phyloP scores from a whole-genome alignment of 768 basidiomycete species.

The Naematelia encephala region DNA sequence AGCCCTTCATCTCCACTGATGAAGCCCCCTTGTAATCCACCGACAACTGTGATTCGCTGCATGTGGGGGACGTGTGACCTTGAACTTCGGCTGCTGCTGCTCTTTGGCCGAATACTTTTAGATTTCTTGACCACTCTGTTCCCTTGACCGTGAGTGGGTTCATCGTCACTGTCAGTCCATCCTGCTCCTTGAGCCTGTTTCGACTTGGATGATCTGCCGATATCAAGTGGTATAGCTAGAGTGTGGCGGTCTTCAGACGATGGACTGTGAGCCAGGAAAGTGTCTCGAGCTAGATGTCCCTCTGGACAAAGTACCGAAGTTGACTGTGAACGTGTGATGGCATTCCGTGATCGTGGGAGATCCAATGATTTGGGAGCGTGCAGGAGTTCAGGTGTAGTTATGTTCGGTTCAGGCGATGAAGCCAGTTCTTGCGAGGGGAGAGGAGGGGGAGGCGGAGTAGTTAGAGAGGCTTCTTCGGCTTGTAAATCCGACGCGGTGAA shows the following conservation, averaged over 20 bases:
- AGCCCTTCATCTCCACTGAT: conserved; percentile 18
- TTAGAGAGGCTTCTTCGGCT: conserved; percentile 20
- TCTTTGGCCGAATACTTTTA: too few relatives aligned
- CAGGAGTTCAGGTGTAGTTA: neutral
- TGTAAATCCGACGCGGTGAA: conserved; percentile 44
- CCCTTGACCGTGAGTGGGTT: neutral
- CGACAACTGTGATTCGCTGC: neutral
- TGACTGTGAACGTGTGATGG: conserved; percentile 30
- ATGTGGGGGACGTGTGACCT: neutral
- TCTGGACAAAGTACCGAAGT: conserved; percentile 5
- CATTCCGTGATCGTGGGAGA: conserved; percentile 9
- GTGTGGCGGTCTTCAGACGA: conserved; percentile 1
- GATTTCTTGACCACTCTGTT: conserved; percentile 1
- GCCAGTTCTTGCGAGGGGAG: neutral
- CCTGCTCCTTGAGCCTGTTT: neutral
- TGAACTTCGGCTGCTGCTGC: neutral
- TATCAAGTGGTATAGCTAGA: conserved; percentile 5
- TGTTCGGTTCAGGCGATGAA: neutral
- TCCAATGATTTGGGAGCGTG: neutral
- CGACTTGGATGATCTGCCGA: neutral
- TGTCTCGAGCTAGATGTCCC: neutral
- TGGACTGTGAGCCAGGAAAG: neutral
- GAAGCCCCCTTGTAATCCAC: neutral
- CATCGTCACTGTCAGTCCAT: conserved; percentile 15
- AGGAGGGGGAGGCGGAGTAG: neutral